Base-by-base conservation (phyloP, 768 basidiomycete species). In the Trametes coccinea region DNA sequence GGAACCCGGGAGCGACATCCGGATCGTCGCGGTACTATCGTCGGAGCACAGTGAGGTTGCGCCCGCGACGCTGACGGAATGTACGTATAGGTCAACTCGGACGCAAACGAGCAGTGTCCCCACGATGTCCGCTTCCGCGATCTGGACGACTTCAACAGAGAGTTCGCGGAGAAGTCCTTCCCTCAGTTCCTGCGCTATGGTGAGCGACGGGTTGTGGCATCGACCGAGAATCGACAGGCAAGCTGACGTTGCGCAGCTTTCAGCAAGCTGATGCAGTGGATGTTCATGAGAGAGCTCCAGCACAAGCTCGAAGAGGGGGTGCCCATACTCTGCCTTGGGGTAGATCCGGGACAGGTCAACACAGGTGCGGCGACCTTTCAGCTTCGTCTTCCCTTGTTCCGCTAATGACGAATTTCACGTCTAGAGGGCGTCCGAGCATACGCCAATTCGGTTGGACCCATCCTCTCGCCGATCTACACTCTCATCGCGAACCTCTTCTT, bases 271-370 rank as follows among this genome's bases (percentile, higher is more conserved):
- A 62, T 69, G 40, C 60, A 65, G 30, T 53, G 69, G 27, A 61
- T 72, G 10, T 69, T 63, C 47, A 61, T 61, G 30, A 57, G 59
- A 14, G 70, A 71, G 43, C 65, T 73, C 9, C 72, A 72, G 47
- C 44, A 59, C 5, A 64, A 64, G 5, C 59, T 72, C 14, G 71
- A 70, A 6, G 62, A 67, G 3, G 61, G 66, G 1, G 60, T 70
- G 33, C 67, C 72, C 13, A 77, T 79, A 46, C 67, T 71, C 7
- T 72, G 68, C 49, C 70, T 76, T 30, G 63, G 75, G 14, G 64
- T 74, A 9, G 71, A 77, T 50, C 77, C 76, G 1, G 77, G 78
- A 14, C 61, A 60, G 13, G 73, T 78, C 53, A 73, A 74, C 54
- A 76, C 74, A 1, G 62, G 61, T 65, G 44, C 6, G 56, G 31